These are phyloP conservation scores for Agrostemma githago DNA, from an alignment of 148 eudicot species.

Conservation along the genomic window DNA sequence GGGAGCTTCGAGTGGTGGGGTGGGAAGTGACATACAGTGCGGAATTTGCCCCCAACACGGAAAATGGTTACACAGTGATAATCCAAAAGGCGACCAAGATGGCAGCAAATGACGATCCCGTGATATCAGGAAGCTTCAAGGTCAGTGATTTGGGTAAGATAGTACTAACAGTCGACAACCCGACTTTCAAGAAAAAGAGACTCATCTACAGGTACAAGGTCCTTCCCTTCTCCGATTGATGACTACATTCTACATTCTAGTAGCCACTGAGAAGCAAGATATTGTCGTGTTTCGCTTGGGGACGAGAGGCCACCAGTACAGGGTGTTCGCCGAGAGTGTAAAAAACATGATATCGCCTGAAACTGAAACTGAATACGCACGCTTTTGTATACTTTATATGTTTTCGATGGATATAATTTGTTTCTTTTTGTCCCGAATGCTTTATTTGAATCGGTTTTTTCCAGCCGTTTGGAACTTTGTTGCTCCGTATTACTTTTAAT, in stretches of 20 bases:
- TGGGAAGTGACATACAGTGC: constrained; percentile 92
- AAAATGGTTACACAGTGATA: constrained; percentile 63
- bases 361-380: constrained; percentile 8
- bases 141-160: constrained; percentile 70
- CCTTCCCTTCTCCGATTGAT: constrained; percentile 43
- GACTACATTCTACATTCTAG: no score
- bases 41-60: constrained; percentile 65
- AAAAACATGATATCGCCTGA: constrained; percentile 17
- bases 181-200: constrained; percentile 68
- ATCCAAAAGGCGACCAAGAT: constrained; percentile 79
- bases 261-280: no score
- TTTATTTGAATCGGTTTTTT: neutral
- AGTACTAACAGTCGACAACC: constrained; percentile 73
- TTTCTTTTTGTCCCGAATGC: neutral
- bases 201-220: constrained; percentile 91
- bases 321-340: constrained; percentile 24
- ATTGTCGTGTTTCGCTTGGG: neutral
- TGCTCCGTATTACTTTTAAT: neutral
- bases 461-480: neutral
- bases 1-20: constrained; percentile 94
- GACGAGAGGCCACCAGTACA: constrained; percentile 6
- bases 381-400: constrained; percentile 6
- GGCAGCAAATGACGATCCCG: constrained; percentile 60
- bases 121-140: constrained; percentile 57
- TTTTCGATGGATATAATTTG: constrained; percentile 14